Conservation (phyloP, 192 early-diverging fungal species). For the Geranomyces michiganensis region DNA sequence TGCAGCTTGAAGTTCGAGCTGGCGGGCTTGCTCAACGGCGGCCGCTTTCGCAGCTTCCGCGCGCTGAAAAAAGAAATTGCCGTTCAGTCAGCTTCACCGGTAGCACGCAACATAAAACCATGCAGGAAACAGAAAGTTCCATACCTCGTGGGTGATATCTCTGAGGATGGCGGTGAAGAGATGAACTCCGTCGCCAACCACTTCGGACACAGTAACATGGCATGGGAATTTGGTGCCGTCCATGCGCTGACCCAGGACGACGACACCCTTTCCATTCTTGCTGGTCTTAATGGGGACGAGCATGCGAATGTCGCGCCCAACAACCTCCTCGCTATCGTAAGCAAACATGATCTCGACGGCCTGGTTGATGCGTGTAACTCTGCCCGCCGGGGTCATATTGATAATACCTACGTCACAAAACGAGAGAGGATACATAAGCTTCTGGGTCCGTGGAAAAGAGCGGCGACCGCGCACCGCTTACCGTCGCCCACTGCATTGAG, state of each 20-base stretch:
- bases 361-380: conserved; percentile 37
- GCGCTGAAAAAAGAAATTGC: no score
- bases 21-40: conserved; percentile 27
- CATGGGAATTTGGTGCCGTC: conserved; percentile 40
- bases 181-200: conserved; percentile 38
- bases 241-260: conserved; percentile 31
- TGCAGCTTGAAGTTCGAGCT: conserved; percentile 30
- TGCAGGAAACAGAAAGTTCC: not conserved
- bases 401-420: conserved; percentile 36
- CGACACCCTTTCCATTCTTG: conserved; percentile 27
- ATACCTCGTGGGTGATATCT: conserved; percentile 43
- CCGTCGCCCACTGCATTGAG: conserved; percentile 42
- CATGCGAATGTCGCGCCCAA: conserved; percentile 44
- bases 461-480: no score
- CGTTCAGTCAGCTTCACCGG: no score
- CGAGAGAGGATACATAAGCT: no score
- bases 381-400: conserved; percentile 37
- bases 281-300: conserved; percentile 31
- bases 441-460: no score
- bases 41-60: conserved; percentile 22
- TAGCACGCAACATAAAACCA: no score
- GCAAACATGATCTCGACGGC: conserved; percentile 46
- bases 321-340: conserved; percentile 33
- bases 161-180: conserved; percentile 50
- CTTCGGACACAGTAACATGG: conserved; percentile 42